Conservation (phyloP, 129 eudicot species). For the Oenanthe sinensis region DNA sequence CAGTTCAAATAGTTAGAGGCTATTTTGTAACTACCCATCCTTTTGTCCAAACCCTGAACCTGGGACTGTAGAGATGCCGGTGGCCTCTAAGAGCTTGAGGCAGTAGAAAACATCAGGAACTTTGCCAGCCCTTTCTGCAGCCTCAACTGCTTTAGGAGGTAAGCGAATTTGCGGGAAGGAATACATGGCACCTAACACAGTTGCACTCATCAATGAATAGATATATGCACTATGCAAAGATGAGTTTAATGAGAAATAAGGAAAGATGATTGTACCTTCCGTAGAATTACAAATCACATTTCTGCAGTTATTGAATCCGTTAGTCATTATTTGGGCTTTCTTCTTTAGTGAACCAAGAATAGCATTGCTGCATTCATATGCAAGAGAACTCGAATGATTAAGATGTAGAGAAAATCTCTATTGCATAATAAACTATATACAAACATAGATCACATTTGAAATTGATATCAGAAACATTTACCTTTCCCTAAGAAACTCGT, state of each 20-base stretch:
- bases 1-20: background rate
- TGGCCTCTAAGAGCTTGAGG: conserved; percentile 89
- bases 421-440: background rate
- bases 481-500: conserved; percentile 75
- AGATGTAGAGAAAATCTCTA: background rate
- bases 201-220: background rate
- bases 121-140: conserved; percentile 75
- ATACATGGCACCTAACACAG: conserved; percentile 83
- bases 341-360: conserved; percentile 77
- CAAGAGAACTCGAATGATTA: background rate
- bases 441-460: background rate
- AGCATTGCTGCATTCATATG: conserved; percentile 62
- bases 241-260: background rate
- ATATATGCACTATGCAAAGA: background rate
- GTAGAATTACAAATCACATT: conserved; percentile 90
- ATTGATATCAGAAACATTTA: conserved; percentile 15
- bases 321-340: conserved; percentile 92
- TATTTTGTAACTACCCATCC: conserved; percentile 51
- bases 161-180: conserved; percentile 86
- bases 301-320: conserved; percentile 96
- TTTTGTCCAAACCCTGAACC: conserved; percentile 97
- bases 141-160: conserved; percentile 87
- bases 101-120: conserved; percentile 93
- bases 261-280: conserved; percentile 47
- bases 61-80: conserved; percentile 97